A percentile compares a stretch with the other conserved stretches of the same genome.
Conservation (phyloP, 352 stramenopile species). For the Phytophthora rubi region DNA sequence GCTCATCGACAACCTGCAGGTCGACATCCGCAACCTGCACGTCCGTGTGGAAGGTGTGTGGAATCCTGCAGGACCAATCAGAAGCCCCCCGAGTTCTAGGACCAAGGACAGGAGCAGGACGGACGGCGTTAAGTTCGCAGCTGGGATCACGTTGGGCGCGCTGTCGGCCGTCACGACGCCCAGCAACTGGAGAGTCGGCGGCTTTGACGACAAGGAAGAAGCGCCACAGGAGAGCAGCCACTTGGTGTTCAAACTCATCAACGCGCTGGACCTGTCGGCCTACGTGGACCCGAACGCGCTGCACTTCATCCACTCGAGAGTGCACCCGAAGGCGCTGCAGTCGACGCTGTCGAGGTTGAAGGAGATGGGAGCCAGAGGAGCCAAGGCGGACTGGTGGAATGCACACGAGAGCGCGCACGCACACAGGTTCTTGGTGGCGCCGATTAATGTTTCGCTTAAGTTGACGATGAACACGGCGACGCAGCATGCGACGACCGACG, state of each 20-base stretch:
- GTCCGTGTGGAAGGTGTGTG: constrained; percentile 86
- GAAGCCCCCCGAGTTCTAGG: constrained; percentile 29
- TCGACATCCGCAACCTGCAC: constrained; percentile 88
- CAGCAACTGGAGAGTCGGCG: constrained; percentile 83
- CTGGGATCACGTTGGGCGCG: constrained; percentile 78
- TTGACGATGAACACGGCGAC: constrained; percentile 89
- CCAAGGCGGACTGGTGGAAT: constrained; percentile 81
- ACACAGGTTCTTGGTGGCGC: constrained; percentile 84
- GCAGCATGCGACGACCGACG: constrained; percentile 70
- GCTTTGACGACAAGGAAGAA: constrained; percentile 61
- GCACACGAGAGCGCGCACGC: constrained; percentile 66
- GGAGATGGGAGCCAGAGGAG: constrained; percentile 77
- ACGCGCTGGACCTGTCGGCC: constrained; percentile 82
- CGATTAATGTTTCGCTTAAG: constrained; percentile 86
- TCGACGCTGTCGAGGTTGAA: constrained; percentile 81
- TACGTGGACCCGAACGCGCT: constrained; percentile 88
- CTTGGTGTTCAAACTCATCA: constrained; percentile 90
- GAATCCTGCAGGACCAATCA: constrained; percentile 46
- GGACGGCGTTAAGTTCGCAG: constrained; percentile 70
- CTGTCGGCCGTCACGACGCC: constrained; percentile 88
- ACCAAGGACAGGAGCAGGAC: constrained; percentile 23
- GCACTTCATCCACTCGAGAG: constrained; percentile 87
- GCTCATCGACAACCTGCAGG: constrained; percentile 91
- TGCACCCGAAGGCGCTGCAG: constrained; percentile 79
- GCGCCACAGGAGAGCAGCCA: constrained; percentile 45